Evolutionary conservation across 1,139 yeast genomes (phyloP).

Genomic region (Taphrina sp.): DNA sequence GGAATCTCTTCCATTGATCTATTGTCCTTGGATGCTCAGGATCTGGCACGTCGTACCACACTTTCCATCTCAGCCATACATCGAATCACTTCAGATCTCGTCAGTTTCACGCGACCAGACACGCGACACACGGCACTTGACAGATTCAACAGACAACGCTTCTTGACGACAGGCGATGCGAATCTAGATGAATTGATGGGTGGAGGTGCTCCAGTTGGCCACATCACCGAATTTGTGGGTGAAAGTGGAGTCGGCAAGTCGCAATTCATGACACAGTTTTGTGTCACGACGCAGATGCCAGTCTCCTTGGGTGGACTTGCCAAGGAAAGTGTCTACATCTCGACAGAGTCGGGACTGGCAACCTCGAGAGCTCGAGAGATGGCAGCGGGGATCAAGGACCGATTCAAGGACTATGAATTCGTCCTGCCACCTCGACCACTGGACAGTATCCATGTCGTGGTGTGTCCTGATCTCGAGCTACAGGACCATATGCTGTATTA

Average conservation of each 20-base stretch:
- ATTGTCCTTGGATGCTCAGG: conserved; percentile 2
- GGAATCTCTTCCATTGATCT: conserved; percentile 15
- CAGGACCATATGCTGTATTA: conserved; percentile 72
- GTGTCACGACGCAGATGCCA: conserved; percentile 58
- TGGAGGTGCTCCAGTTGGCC: conserved; percentile 60
- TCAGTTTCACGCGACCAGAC: background rate
- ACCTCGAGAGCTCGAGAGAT: conserved; percentile 56
- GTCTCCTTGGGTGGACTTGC: conserved; percentile 51
- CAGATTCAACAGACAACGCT: background rate
- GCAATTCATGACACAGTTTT: conserved; percentile 65
- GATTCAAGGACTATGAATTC: background rate
- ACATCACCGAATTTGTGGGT: conserved; percentile 77
- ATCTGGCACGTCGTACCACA: conserved; percentile 5
- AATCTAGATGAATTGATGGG: conserved; percentile 56
- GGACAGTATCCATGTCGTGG: conserved; percentile 58
- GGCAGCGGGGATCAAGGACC: conserved; percentile 34
- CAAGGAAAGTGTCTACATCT: conserved; percentile 58
- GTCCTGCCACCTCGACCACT: conserved; percentile 43
- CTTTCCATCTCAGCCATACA: background rate
- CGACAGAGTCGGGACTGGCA: conserved; percentile 73
- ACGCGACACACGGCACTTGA: conserved; percentile 2
- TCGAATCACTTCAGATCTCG: conserved; percentile 1
- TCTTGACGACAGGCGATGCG: conserved; percentile 54
- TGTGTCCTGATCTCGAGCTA: conserved; percentile 65
- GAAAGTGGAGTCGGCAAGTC: conserved; percentile 79